Conservation (phyloP, 179 eudicot genomes). For the Actinidia chinensis region DNA sequence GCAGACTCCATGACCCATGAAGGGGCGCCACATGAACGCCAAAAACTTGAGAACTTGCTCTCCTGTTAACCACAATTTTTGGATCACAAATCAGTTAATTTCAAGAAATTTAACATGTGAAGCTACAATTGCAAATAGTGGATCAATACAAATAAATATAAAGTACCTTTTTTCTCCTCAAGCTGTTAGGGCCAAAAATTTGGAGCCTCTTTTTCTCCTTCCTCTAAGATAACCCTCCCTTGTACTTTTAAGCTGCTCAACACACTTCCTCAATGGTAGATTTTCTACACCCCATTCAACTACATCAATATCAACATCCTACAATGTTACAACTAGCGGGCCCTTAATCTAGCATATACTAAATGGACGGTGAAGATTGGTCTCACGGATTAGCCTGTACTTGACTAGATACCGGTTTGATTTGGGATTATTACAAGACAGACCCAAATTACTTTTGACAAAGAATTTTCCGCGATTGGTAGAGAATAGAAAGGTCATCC, state of each 20-base stretch:
- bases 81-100: neutral
- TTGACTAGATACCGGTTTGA: neutral
- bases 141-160: neutral
- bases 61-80: constrained; percentile 38
- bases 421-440: neutral
- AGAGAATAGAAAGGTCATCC: too few relatives aligned
- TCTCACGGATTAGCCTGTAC: neutral
- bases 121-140: neutral
- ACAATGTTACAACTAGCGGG: too few relatives aligned
- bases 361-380: too few relatives aligned
- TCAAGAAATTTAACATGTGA: neutral
- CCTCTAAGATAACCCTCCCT: constrained; percentile 63
- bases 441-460: neutral
- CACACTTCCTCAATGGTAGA: constrained; percentile 78
- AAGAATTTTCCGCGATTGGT: neutral
- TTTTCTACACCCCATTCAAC: constrained; percentile 37
- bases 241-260: constrained; percentile 53
- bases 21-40: constrained; percentile 97
- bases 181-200: constrained; percentile 79
- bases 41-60: constrained; percentile 63
- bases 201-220: constrained; percentile 63
- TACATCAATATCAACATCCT: neutral
- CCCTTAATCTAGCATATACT: too few relatives aligned
- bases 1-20: constrained; percentile 97
- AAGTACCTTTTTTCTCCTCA: constrained; percentile 68